Percentiles rank a stretch among this genome's conserved stretches.
These are phyloP conservation scores for Dothistroma pini DNA, from an alignment of 2,329 filamentous ascomycete species.

Conservation along the genomic window DNA sequence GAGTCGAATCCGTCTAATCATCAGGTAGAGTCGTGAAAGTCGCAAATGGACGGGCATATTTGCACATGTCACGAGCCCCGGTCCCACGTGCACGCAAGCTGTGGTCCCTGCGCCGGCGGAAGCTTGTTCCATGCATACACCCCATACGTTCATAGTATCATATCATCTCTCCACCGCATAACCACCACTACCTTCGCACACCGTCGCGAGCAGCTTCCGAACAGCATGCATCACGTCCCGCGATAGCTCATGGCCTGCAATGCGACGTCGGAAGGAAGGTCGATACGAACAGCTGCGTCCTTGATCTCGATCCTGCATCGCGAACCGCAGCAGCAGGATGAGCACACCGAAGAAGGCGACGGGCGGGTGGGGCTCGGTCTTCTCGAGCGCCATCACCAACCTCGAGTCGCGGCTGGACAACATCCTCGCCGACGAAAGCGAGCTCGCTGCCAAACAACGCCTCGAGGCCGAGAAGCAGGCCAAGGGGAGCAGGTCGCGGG, in stretches of 20 bases:
- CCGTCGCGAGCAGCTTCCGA: background rate
- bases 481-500: conserved; percentile 16
- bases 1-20: background rate
- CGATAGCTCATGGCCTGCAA: conserved; percentile 18
- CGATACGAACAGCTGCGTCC: background rate
- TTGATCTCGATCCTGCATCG: background rate
- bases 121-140: too few species aligned
- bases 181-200: background rate
- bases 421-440: conserved; percentile 78
- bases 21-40: background rate
- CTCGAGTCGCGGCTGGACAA: conserved; percentile 91
- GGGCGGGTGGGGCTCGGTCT: conserved; percentile 52
- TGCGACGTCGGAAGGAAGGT: conserved; percentile 25
- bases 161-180: background rate
- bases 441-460: conserved; percentile 43
- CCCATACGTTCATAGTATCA: background rate
- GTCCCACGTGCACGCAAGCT: background rate
- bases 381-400: conserved; percentile 87
- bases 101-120: too few species aligned
- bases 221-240: background rate
- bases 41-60: background rate
- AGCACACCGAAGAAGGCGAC: conserved; percentile 26
- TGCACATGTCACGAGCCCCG: background rate
- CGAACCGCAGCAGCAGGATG: conserved; percentile 7
- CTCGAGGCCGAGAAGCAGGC: conserved; percentile 19